phyloP scores from a whole-genome alignment of 352 stramenopile species.

The Globisporangium lucens region DNA sequence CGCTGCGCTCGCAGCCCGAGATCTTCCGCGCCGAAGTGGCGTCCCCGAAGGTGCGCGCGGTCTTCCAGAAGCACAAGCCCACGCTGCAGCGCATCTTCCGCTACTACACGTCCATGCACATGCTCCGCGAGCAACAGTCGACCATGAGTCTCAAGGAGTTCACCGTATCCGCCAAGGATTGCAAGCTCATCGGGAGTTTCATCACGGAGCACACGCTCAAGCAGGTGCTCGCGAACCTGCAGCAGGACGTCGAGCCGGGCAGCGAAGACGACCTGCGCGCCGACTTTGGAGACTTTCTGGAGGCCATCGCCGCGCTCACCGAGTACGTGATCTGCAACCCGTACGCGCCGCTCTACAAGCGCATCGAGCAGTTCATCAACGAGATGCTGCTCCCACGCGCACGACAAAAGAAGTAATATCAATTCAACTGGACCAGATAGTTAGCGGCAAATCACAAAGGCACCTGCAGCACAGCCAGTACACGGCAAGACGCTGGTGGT shows the following conservation, averaged over 20 bases:
- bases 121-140: constrained; percentile 67
- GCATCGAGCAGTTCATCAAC: constrained; percentile 73
- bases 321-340: constrained; percentile 80
- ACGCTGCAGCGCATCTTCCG: constrained; percentile 71
- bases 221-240: constrained; percentile 71
- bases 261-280: constrained; percentile 43
- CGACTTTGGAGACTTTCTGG: constrained; percentile 69
- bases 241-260: constrained; percentile 43
- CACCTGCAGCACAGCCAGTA: constrained; percentile 2
- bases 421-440: not conserved
- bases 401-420: constrained; percentile 60
- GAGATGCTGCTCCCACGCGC: constrained; percentile 70
- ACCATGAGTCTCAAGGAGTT: constrained; percentile 67
- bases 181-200: constrained; percentile 72
- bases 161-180: constrained; percentile 61
- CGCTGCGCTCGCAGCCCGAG: constrained; percentile 65
- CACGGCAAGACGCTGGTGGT: not conserved
- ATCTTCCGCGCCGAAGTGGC: constrained; percentile 74
- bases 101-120: constrained; percentile 81
- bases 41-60: constrained; percentile 58
- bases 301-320: constrained; percentile 66
- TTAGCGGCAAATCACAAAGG: not conserved
- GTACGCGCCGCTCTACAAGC: constrained; percentile 74
- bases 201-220: constrained; percentile 78
- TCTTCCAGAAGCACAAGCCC: constrained; percentile 73